Evolutionary conservation across 2,329 filamentous ascomycete genomes (phyloP).

Genomic region (Xylariaceae sp.): DNA sequence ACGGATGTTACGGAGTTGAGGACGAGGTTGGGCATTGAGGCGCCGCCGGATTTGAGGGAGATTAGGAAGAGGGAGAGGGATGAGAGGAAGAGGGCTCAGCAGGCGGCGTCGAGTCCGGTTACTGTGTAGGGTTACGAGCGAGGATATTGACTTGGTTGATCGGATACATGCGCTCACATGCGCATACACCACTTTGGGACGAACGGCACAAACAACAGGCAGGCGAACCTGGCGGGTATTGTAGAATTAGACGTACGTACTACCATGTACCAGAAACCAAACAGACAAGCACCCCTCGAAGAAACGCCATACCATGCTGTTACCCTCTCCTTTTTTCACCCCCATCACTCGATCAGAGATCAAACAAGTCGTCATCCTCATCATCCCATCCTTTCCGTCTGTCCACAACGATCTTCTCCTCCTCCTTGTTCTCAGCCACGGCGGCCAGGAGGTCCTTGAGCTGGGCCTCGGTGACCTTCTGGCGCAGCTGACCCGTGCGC

Average conservation of each 20-base stretch:
- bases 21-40: slow-evolving; percentile 72
- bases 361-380: slow-evolving; percentile 69
- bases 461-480: slow-evolving; percentile 87
- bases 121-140: too few relatives aligned
- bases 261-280: slow-evolving; percentile 17
- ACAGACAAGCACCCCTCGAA: slow-evolving; percentile 9
- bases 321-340: neutral
- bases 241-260: slow-evolving; percentile 16
- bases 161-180: neutral
- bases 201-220: neutral
- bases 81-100: slow-evolving; percentile 61
- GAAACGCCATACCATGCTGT: slow-evolving; percentile 24
- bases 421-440: slow-evolving; percentile 70
- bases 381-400: slow-evolving; percentile 81
- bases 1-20: slow-evolving; percentile 75
- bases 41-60: slow-evolving; percentile 76
- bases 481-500: slow-evolving; percentile 75
- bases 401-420: slow-evolving; percentile 82
- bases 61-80: slow-evolving; percentile 67
- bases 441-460: slow-evolving; percentile 86
- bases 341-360: slow-evolving; percentile 40
- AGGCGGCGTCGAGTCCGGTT: slow-evolving; percentile 24
- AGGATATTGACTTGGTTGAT: neutral
- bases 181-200: neutral
- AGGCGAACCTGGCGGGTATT: neutral